A percentile compares a stretch with the other conserved stretches of the same genome.
phyloP scores from a whole-genome alignment of 1,139 yeast genomes.

The Komagataea norvegica region DNA sequence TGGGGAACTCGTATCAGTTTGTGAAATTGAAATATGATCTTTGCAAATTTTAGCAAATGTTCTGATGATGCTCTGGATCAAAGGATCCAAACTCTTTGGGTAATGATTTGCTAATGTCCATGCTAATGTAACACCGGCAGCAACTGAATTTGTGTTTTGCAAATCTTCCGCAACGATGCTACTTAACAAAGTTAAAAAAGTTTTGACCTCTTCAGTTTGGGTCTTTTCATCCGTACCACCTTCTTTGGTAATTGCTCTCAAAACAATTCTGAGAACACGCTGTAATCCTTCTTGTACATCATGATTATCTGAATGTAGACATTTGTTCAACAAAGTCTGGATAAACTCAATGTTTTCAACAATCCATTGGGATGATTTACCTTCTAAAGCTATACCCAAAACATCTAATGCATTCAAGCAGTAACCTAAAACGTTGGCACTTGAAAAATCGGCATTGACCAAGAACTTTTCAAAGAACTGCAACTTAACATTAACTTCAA shows the following conservation, averaged over 20 bases:
- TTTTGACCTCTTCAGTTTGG: slow-evolving; percentile 55
- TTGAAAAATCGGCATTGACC: slow-evolving; percentile 69
- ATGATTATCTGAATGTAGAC: slow-evolving; percentile 77
- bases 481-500: slow-evolving; percentile 79
- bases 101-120: slow-evolving; percentile 75
- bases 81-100: slow-evolving; percentile 68
- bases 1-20: slow-evolving; percentile 35
- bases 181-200: slow-evolving; percentile 57
- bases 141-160: slow-evolving; percentile 74
- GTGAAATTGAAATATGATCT: slow-evolving; percentile 76
- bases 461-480: slow-evolving; percentile 84
- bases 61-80: slow-evolving; percentile 74
- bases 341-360: slow-evolving; percentile 61
- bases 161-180: slow-evolving; percentile 80
- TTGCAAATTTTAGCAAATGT: slow-evolving; percentile 85
- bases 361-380: slow-evolving; percentile 76
- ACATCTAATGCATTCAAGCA: slow-evolving; percentile 91
- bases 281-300: slow-evolving; percentile 81
- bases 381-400: slow-evolving; percentile 74
- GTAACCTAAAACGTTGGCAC: slow-evolving; percentile 55
- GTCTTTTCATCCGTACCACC: slow-evolving; percentile 45
- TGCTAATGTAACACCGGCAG: slow-evolving; percentile 85
- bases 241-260: slow-evolving; percentile 53
- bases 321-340: slow-evolving; percentile 72
- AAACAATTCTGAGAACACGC: slow-evolving; percentile 61